phyloP scores from a whole-genome alignment of 257 asterid genomes.

The Parsonsia alboflavescens region DNA sequence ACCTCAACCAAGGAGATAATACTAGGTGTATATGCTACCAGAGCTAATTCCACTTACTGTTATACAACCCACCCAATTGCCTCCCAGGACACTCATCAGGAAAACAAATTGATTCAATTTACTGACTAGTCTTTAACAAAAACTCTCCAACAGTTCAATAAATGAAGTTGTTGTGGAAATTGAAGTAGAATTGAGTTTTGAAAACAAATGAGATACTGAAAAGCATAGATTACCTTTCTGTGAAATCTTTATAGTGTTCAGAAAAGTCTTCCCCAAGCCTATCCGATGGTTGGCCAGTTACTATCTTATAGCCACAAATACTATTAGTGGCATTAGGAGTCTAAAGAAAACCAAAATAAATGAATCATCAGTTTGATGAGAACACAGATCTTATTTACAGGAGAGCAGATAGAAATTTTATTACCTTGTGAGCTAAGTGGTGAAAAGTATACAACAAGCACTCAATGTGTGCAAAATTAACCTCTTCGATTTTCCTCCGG shows the following conservation, averaged over 20 bases:
- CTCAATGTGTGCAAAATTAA: constrained; percentile 65
- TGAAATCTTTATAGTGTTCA: constrained; percentile 70
- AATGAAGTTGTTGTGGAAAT: not conserved
- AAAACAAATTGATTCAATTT: not conserved
- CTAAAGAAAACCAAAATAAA: constrained; percentile 35
- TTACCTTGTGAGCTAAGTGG: constrained; percentile 89
- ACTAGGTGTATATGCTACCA: too few relatives aligned
- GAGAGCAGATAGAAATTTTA: constrained; percentile 7
- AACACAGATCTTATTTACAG: not conserved
- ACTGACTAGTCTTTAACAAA: not conserved
- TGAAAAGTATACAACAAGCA: constrained; percentile 77
- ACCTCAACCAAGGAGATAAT: too few relatives aligned
- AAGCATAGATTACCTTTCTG: constrained; percentile 56
- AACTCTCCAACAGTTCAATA: constrained; percentile 1
- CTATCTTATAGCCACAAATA: constrained; percentile 92
- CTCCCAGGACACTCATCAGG: not conserved
- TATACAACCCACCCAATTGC: not conserved
- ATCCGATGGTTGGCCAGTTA: constrained; percentile 96
- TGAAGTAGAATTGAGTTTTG: not conserved
- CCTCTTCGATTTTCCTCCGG: constrained; percentile 81
- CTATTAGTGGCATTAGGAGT: constrained; percentile 86
- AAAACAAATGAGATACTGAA: constrained; percentile 2
- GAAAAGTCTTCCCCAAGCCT: constrained; percentile 97
- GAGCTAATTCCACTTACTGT: too few relatives aligned
- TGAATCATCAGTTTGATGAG: not conserved